phyloP scores from a whole-genome alignment of 768 basidiomycete genomes.

The Podaxis rugospora region DNA sequence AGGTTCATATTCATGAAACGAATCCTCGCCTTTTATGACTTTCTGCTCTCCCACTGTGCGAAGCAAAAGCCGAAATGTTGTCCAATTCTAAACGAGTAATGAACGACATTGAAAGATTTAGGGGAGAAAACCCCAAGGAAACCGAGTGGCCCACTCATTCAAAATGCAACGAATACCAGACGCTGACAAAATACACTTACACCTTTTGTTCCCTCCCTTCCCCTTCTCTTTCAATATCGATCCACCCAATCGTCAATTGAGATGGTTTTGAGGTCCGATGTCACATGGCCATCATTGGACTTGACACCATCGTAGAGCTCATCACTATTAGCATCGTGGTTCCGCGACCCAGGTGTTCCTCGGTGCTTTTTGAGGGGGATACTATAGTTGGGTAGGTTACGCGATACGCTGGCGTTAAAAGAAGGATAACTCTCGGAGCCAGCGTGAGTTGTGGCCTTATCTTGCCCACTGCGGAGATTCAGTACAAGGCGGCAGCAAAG shows the following conservation, averaged over 20 bases:
- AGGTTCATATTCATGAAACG: background rate
- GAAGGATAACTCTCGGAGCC: slow-evolving; percentile 5
- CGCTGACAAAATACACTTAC: background rate
- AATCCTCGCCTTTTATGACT: background rate
- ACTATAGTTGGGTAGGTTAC: slow-evolving; percentile 2
- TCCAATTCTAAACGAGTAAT: background rate
- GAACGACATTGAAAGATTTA: background rate
- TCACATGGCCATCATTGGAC: background rate
- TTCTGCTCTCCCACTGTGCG: slow-evolving; percentile 1
- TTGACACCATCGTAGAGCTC: slow-evolving; percentile 14
- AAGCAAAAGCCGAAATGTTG: background rate
- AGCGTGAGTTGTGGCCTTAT: background rate
- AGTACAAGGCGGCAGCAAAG: slow-evolving; percentile 16
- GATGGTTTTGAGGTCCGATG: background rate
- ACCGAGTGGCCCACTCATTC: background rate
- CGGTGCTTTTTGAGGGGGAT: slow-evolving; percentile 14
- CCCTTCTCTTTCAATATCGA: slow-evolving; percentile 10
- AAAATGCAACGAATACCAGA: background rate
- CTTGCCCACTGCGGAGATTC: slow-evolving; percentile 8
- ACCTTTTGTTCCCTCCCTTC: background rate
- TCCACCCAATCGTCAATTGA: background rate
- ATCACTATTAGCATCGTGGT: slow-evolving; percentile 1
- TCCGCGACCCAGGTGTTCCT: background rate
- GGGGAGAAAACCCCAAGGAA: background rate
- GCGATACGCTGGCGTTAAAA: slow-evolving; percentile 1